Evolutionary conservation across 805 yeast species (phyloP).

Genomic region (Barnettozyma populi): DNA sequence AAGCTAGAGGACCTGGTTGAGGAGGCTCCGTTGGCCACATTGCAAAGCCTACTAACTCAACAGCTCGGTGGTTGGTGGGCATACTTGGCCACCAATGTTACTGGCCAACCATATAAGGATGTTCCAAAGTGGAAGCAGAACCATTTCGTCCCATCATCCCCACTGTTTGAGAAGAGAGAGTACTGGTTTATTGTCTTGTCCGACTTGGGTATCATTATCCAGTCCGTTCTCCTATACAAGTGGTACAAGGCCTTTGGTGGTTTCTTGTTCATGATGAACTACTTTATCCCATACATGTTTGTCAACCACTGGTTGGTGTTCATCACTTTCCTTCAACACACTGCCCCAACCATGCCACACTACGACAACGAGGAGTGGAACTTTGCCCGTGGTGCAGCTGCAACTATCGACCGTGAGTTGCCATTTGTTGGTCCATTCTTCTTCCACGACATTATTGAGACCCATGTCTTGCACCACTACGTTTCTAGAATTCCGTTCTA

Average conservation of each 20-base stretch:
- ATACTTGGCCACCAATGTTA: conserved; percentile 62
- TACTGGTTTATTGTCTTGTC: conserved; percentile 66
- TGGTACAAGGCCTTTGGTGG: conserved; percentile 61
- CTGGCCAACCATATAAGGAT: conserved; percentile 63
- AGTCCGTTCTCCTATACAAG: conserved; percentile 46
- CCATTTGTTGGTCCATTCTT: conserved; percentile 73
- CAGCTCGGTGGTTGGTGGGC: conserved; percentile 76
- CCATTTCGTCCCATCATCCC: conserved; percentile 71
- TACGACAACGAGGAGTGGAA: conserved; percentile 74
- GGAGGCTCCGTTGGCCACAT: conserved; percentile 69
- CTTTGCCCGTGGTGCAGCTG: conserved; percentile 86
- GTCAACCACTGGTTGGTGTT: conserved; percentile 90
- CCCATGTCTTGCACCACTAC: conserved; percentile 85
- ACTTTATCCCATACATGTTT: conserved; percentile 71
- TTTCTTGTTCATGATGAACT: conserved; percentile 58
- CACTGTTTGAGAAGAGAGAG: conserved; percentile 68
- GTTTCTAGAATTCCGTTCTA: conserved; percentile 82
- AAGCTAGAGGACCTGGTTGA: conserved; percentile 53
- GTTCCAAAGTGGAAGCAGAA: conserved; percentile 44
- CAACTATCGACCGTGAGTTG: conserved; percentile 80
- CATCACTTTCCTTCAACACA: conserved; percentile 80
- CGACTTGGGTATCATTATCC: conserved; percentile 63
- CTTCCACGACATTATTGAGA: conserved; percentile 87
- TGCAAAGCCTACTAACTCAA: conserved; percentile 51
- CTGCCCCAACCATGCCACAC: conserved; percentile 76